Base-by-base conservation (phyloP, 2,329 filamentous ascomycete species). In the Sporothrix euskadiensis region DNA sequence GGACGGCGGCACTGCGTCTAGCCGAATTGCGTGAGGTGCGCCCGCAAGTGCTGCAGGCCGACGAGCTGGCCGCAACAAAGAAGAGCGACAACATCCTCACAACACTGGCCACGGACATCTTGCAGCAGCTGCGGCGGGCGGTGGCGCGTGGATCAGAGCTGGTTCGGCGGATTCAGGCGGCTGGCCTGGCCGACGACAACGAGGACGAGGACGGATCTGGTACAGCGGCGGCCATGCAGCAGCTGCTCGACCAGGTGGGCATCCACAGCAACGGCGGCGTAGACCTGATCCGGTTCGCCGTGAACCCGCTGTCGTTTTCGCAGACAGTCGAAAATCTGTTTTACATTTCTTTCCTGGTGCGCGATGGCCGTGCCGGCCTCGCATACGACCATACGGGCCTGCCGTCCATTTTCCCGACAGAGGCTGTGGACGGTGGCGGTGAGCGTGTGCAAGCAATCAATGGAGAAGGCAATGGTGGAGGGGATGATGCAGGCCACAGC, bases 281-380 rank as follows among this genome's bases (percentile, higher is more conserved):
- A 3, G 89, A 92, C 69, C 83, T 98, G 14, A 91, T 98, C 80
- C 90, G 92, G 71, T 98, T 98, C 77, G 93, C 94, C 56, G 88
- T 98, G 76, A 97, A 99, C 78, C 96, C 96, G 0, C 84, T 84
- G 54, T 97, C 94, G 0, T 99, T 98, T 78, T 93, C 93, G 0
- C 96, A 99, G 81, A 97, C 94, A 0, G 90, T 99, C 7, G 96
- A 99, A 80, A 99, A 99, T 78, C 85, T 99, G 78, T 99, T 99
- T 81, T 98, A 98, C 80, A 89, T 97, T 77, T 97, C 93, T 80
- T 99, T 99, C 79, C 83, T 99, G 75, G 94, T 98, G 74, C 90
- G 93, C 73, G 96, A 99, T 82, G 94, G 94, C 12, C 89, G 88
- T 74, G 88, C 94, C 6, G 89, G 89, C 47, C 86, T 99, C n/a